Evolutionary conservation across 257 asterid genomes (phyloP), one percentile per base, ranked within the genome.

Genomic region (Rehmannia glutinosa): DNA sequence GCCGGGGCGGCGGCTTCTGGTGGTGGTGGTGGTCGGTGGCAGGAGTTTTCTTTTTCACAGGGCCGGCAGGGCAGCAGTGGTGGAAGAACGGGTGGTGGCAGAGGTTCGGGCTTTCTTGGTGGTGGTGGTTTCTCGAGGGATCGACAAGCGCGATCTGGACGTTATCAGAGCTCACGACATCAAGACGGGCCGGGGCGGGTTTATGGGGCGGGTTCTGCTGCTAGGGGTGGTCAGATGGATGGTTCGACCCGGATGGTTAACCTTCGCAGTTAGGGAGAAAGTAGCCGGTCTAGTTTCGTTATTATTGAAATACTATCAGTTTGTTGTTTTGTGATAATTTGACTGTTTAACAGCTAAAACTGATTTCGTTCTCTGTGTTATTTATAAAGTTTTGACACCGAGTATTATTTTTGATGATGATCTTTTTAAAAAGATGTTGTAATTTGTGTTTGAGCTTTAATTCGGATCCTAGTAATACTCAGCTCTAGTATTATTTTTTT

Each of bases 231-330:
- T 39, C 96, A 87, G 51, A 75, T 67, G 71, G 97, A 91, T 70
- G 73, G 78, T 1, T 85, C 92, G 0, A 75, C 82, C 13, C 80
- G 97, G 24, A 87, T 92, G 98, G 98, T 93, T 30, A 93, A 72
- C 73, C 96, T 93, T 49, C 89, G 94, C 1, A 39, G 77, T 17
- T 89, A 75, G 75, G 28, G 28, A 33, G 43, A 25, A 28, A 57
- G 35, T 49, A 56, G 54, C n/a, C 15, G 15, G 23, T 27, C 10
- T 53, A 10, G 1, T 55, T 5, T 17, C 5, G 13, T 27, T 16
- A 41, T 28, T 12, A 28, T 16, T 55, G 39, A 16, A 27, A 12
- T 55, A 2, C 42, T 7, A 13, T 19, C 27, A 13, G 16, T 55
- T 67, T 68, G 63, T 13, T 47, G 1, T 8, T 49, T 56, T 38